Evolutionary conservation across 75 land plant genomes (phyloP).

Genomic region (Larix kaempferi): DNA sequence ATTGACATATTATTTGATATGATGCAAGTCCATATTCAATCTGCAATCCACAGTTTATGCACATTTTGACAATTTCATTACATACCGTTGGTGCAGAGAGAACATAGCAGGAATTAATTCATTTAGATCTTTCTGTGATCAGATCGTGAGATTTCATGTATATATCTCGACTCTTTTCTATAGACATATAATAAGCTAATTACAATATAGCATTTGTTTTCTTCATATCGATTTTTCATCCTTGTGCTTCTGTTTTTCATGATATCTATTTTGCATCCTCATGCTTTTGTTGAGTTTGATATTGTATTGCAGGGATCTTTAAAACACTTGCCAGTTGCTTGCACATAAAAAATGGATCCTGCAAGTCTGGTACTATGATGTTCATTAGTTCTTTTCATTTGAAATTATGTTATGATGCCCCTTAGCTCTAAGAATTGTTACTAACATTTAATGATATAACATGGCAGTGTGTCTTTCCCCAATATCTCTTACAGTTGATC

Average conservation of each 20-base stretch:
- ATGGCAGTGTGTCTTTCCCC: conserved; percentile 82
- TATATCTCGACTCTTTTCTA: neutral
- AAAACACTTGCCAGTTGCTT: conserved; percentile 39
- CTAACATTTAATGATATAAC: neutral
- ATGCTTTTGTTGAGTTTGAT: conserved; percentile 52
- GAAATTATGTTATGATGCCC: neutral
- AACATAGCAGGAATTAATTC: too few species aligned
- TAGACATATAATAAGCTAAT: neutral
- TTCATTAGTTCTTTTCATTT: neutral
- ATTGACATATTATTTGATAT: neutral
- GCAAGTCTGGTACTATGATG: neutral
- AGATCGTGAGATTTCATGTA: neutral
- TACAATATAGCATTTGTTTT: neutral
- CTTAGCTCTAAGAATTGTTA: too few species aligned
- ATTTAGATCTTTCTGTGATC: too few species aligned
- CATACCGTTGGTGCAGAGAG: too few species aligned
- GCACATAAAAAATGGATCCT: conserved; percentile 29
- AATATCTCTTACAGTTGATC: conserved; percentile 36
- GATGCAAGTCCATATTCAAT: neutral
- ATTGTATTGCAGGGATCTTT: conserved; percentile 32
- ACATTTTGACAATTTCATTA: too few species aligned
- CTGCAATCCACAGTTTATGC: neutral
- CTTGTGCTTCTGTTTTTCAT: conserved; percentile 22
- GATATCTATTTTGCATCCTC: neutral
- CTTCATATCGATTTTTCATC: neutral